Conservation (phyloP, 1,284 basidiomycete genomes). For the Malassezia equina region DNA sequence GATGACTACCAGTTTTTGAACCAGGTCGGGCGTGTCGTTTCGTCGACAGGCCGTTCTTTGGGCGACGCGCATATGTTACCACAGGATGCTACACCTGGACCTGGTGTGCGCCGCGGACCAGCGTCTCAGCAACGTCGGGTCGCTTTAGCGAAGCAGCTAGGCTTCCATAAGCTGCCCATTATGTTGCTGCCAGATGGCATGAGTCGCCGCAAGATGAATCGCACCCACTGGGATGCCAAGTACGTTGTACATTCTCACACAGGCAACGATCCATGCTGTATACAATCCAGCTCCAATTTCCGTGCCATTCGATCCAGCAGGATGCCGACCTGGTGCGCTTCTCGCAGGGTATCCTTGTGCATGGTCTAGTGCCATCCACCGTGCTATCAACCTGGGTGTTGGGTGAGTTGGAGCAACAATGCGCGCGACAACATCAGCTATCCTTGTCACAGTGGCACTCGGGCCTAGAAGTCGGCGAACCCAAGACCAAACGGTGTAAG, state of each 20-base stretch:
- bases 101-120: background rate
- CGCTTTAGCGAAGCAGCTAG: slow-evolving; percentile 6
- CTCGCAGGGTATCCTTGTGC: background rate
- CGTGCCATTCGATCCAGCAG: background rate
- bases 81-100: background rate
- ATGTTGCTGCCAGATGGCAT: slow-evolving; percentile 18
- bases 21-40: slow-evolving; percentile 13
- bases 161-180: slow-evolving; percentile 9
- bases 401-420: background rate
- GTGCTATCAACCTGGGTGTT: background rate
- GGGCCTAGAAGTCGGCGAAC: background rate
- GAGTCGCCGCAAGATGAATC: slow-evolving; percentile 9
- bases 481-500: background rate
- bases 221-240: slow-evolving; percentile 7
- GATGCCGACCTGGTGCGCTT: background rate
- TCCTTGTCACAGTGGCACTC: background rate
- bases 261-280: slow-evolving; percentile 1
- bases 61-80: slow-evolving; percentile 5
- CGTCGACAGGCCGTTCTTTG: slow-evolving; percentile 7
- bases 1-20: slow-evolving; percentile 16
- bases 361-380: background rate
- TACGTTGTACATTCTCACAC: background rate
- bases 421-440: background rate
- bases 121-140: slow-evolving; percentile 13
- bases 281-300: slow-evolving; percentile 8